Evolutionary conservation across 2,329 filamentous ascomycete species (phyloP), one percentile per base, ranked within the genome.

Genomic region (Thelonectria olida): DNA sequence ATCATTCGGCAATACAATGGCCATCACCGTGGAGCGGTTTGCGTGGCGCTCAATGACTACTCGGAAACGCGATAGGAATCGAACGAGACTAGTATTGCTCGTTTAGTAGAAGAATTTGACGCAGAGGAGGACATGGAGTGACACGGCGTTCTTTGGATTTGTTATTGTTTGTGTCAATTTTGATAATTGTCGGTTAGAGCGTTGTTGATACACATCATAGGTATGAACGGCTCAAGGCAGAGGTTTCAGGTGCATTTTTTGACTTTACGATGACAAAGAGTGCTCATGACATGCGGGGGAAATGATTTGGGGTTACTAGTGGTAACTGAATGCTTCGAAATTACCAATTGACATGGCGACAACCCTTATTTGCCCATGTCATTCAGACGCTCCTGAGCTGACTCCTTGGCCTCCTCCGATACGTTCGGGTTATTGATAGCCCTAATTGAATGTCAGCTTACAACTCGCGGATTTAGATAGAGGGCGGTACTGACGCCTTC

Each of bases 1-100:
- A 94, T 97, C 67, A 97, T 97, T 70, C 85, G 94, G 47, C 94
- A 97, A 81, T 97, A 97, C 76, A 97, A 96, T 74, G 94, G 94
- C 7, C 94, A 97, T 74, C 94, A 97, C 75, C 85, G 94, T 34
- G 94, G 94, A 42, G 92, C 93, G 4, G 93, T 97, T 0, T 97
- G 94, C 73, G 94, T 97, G 36, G 94, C 94, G 13, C 81, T 97
- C 66, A 97, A 97, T 75, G 94, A 97, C 74, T 93, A 93, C 75
- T 88, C 86, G 12, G 86, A 88, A 76, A 80, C 84, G 31, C 80
- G 84, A 17, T 78, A 61, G 72, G 13, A 36, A 17, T 20, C 17
- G 44, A n/a, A n/a, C 31, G 12, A 15, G 10, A 10, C 7, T 5
- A 34, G 4, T 34, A 34, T 6, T 34, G 13, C 31, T 13, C 31